A percentile compares a stretch with the other conserved stretches of the same genome.
Conservation (phyloP, 1,284 basidiomycete species). For the Microbotryomycetes sp. region DNA sequence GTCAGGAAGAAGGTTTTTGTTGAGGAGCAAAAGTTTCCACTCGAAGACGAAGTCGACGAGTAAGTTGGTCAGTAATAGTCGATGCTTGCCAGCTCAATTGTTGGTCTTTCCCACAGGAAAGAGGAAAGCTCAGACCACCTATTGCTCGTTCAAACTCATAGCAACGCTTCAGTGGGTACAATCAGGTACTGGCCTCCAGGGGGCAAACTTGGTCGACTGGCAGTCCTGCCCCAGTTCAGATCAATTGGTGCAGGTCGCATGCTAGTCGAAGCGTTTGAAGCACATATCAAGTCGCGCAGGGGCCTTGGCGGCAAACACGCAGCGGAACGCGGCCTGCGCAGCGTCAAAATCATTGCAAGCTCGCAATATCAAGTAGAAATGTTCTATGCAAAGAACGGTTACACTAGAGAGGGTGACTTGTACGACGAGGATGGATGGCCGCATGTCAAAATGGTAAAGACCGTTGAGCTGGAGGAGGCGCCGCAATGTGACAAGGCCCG, state of each 20-base stretch:
- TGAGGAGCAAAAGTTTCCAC: conserved; percentile 32
- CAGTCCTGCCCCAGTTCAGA: background rate
- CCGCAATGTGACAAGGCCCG: too few species aligned
- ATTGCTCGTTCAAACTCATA: background rate
- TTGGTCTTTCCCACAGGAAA: background rate
- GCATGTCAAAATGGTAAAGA: background rate
- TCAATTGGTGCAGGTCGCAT: background rate
- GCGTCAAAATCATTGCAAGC: background rate
- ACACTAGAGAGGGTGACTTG: background rate
- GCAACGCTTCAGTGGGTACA: background rate
- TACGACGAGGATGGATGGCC: background rate
- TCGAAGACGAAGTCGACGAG: conserved; percentile 36
- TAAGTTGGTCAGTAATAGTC: too few species aligned
- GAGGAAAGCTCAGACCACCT: too few species aligned
- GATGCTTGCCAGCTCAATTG: too few species aligned
- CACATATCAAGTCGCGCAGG: background rate
- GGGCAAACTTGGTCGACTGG: background rate
- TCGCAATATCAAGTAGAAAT: background rate
- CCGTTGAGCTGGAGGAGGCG: background rate
- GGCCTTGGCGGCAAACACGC: background rate
- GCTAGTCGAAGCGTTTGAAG: background rate
- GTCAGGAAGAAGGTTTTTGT: conserved; percentile 34
- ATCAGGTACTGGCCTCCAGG: background rate
- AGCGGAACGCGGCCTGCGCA: background rate
- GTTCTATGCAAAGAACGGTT: background rate